Conservation (phyloP, 495 filamentous ascomycete species). For the Aspergillus panamensis region DNA sequence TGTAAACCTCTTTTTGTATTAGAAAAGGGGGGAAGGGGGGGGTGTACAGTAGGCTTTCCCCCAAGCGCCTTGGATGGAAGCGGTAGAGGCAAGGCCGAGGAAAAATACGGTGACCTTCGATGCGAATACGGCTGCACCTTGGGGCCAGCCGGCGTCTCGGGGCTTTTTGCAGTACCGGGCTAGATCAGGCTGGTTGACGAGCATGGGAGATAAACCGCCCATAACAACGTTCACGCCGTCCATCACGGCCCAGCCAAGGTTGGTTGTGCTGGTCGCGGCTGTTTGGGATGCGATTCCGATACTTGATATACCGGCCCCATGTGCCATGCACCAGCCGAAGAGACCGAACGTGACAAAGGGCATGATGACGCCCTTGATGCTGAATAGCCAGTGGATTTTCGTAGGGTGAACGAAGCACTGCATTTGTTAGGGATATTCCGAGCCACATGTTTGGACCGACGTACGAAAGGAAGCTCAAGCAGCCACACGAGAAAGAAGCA, state of each 20-base stretch:
- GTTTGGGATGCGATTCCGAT: neutral
- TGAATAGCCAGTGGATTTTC: conserved; percentile 6
- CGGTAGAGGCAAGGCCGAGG: conserved; percentile 1
- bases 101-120: neutral
- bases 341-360: conserved; percentile 4
- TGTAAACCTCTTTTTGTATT: neutral
- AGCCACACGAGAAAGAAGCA: conserved; percentile 12
- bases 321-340: conserved; percentile 8
- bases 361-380: conserved; percentile 9
- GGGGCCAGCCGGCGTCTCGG: conserved; percentile 1
- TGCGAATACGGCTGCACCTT: neutral
- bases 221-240: conserved; percentile 6
- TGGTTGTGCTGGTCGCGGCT: neutral
- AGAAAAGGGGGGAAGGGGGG: neutral
- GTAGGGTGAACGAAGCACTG: conserved; percentile 3
- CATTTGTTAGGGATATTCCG: neutral
- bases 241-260: conserved; percentile 7
- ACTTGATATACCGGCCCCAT: conserved; percentile 1
- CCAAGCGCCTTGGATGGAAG: conserved; percentile 5
- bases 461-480: conserved; percentile 2
- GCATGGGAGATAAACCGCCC: conserved; percentile 3
- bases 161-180: conserved; percentile 5
- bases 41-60: conserved; percentile 6
- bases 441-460: neutral
- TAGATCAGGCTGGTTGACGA: conserved; percentile 8